Percentiles rank a stretch among this genome's conserved stretches.
These are phyloP conservation scores for Pseudogymnoascus sp. DNA, from an alignment of 2,329 filamentous ascomycete genomes.

Conservation along the genomic window DNA sequence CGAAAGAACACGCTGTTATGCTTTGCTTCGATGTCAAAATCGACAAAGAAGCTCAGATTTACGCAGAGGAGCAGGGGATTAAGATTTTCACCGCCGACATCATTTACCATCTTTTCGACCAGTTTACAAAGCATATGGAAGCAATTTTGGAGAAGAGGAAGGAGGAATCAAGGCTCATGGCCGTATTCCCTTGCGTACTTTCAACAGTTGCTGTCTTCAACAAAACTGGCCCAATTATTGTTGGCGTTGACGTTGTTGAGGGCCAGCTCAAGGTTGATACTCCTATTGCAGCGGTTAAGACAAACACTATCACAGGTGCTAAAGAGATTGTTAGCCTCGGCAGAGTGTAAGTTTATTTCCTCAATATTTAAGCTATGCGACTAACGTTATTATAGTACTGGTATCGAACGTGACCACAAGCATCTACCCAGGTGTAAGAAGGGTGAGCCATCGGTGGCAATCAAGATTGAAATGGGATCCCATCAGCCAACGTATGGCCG, in stretches of 20 bases:
- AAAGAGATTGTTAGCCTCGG: slow-evolving; percentile 83
- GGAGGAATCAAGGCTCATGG: slow-evolving; percentile 89
- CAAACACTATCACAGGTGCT: slow-evolving; percentile 65
- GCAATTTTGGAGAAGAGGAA: slow-evolving; percentile 83
- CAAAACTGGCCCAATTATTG: slow-evolving; percentile 91
- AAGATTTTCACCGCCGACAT: slow-evolving; percentile 99
- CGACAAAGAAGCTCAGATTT: slow-evolving; percentile 86
- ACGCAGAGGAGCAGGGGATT: slow-evolving; percentile 89
- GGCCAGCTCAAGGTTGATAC: slow-evolving; percentile 81
- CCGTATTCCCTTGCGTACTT: slow-evolving; percentile 94
- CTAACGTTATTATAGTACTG: slow-evolving; percentile 53
- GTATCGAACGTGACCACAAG: slow-evolving; percentile 97
- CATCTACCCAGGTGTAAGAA: slow-evolving; percentile 86
- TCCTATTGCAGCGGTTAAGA: slow-evolving; percentile 79
- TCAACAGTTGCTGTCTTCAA: slow-evolving; percentile 91
- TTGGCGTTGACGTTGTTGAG: slow-evolving; percentile 93
- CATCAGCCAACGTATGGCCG: slow-evolving; percentile 92
- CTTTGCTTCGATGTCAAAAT: slow-evolving; percentile 99
- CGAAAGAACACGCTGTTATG: slow-evolving; percentile 95
- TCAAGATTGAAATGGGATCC: slow-evolving; percentile 92
- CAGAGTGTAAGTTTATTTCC: slow-evolving; percentile 52
- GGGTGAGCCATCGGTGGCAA: slow-evolving; percentile 90
- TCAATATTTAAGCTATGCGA: slow-evolving; percentile 7
- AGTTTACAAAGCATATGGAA: slow-evolving; percentile 92
- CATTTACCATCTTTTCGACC: slow-evolving; percentile 96